Conservation (phyloP, 306 rosid species). For the Astragalus membranaceus region DNA sequence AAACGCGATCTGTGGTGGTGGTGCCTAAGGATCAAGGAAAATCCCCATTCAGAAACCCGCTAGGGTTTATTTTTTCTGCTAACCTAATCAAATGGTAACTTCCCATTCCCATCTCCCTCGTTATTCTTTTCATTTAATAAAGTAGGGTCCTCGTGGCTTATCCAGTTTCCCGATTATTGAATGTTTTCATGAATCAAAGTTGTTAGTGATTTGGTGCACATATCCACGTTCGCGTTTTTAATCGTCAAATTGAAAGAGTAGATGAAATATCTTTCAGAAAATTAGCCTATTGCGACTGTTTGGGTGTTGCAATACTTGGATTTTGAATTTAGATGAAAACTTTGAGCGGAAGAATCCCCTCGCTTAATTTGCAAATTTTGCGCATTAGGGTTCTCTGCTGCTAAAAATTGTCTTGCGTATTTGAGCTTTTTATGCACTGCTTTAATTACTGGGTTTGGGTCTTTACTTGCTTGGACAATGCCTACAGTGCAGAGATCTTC, state of each 20-base stretch:
- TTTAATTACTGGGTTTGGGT: neutral
- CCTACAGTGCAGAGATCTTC: neutral
- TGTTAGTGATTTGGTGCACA: neutral
- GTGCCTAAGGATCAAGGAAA: neutral
- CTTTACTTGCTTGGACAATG: neutral
- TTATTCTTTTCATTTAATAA: neutral
- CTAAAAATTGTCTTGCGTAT: neutral
- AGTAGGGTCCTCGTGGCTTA: neutral
- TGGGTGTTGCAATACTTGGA: too few relatives aligned
- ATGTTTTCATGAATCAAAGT: neutral
- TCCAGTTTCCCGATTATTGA: neutral
- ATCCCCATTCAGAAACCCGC: neutral
- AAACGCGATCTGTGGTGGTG: slow-evolving; percentile 24
- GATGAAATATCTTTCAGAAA: too few relatives aligned
- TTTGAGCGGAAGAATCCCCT: neutral
- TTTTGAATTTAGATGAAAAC: neutral
- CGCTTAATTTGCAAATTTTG: neutral
- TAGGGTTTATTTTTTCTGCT: slow-evolving; percentile 27
- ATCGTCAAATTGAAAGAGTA: neutral
- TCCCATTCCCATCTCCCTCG: neutral
- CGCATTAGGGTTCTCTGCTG: neutral
- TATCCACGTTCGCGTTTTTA: neutral
- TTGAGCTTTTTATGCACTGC: neutral
- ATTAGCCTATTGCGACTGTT: too few relatives aligned
- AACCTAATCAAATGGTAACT: slow-evolving; percentile 29